Evolutionary conservation across 1,284 basidiomycete genomes (phyloP), one percentile per base, ranked within the genome.

Genomic region (Ceratobasidium theobromae): DNA sequence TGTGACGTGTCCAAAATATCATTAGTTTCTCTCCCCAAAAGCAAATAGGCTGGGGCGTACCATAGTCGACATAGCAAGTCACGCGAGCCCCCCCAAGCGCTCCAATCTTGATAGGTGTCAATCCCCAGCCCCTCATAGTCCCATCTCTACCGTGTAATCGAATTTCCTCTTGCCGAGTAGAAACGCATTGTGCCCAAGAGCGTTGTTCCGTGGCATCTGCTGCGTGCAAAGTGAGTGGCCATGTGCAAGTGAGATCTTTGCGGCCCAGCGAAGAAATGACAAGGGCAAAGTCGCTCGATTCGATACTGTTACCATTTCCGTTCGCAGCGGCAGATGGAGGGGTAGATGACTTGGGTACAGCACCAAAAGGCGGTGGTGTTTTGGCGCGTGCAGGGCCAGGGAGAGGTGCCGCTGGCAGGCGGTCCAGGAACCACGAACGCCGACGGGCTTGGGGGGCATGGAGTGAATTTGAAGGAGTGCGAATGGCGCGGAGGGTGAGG

Each of bases 341-440:
- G 3, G 48, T 33, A 8, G 27, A 33, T n/a, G 58, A 41, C 9
- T n/a, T 11, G 3, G 58, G 33, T 12, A 27, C 21, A 8, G 43
- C 12, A 33, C n/a, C 16, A 14, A 64, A 30, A 1, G 58, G 58
- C 21, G 58, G 58, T n/a, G 58, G 58, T 3, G 58, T 64, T 27
- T 64, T 64, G 48, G 58, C 46, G 27, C 58, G 58, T 16, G 58
- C 58, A 8, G 57, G 57, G 46, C 4, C 11, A 38, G 33, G 21
- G 28, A 52, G 40, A n/a, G 46, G 48, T 1, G 57, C 32, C 27
- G 57, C 30, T 25, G 58, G 58, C 4, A 64, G 16, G 14, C 58
- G 58, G 58, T 64, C 58, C 23, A 64, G 58, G 58, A 64, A 64
- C 58, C 58, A 64, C 6, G 58, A 64, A 27, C 58, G 58, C 35